These are phyloP conservation scores for Odontarrhena argentea DNA, from an alignment of 345 rosid genomes.

Conservation along the genomic window DNA sequence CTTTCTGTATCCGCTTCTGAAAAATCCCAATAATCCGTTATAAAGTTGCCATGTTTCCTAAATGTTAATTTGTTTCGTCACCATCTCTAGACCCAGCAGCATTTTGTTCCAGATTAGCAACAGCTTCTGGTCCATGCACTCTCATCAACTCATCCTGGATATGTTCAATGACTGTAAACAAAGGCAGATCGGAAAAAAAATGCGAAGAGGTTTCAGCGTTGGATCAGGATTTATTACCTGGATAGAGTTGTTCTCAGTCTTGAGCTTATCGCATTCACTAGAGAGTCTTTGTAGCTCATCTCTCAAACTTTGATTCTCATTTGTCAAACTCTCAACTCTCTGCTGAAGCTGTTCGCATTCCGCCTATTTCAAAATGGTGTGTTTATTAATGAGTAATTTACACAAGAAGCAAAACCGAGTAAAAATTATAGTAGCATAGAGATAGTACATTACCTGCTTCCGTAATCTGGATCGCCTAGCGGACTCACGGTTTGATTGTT, in stretches of 20 bases:
- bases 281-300: constrained; percentile 86
- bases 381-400: not conserved
- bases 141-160: constrained; percentile 77
- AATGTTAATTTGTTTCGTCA: constrained; percentile 47
- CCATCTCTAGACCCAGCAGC: constrained; percentile 43
- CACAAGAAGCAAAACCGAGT: constrained; percentile 15
- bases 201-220: not conserved
- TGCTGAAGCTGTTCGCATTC: constrained; percentile 93
- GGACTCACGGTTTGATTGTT: constrained; percentile 97
- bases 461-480: constrained; percentile 97
- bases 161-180: not conserved
- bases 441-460: constrained; percentile 67
- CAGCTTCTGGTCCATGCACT: constrained; percentile 72
- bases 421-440: not conserved
- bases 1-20: not conserved
- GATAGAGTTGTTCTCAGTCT: constrained; percentile 75
- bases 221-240: constrained; percentile 48
- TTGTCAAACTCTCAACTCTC: constrained; percentile 66
- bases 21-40: constrained; percentile 30
- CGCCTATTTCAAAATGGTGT: constrained; percentile 46
- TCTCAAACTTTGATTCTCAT: constrained; percentile 65
- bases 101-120: constrained; percentile 63
- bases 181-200: not conserved
- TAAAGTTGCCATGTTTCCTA: constrained; percentile 22
- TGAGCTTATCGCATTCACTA: constrained; percentile 83